These are phyloP conservation scores for Asterophora lycoperdoides DNA, from an alignment of 768 basidiomycete species.

Conservation along the genomic window DNA sequence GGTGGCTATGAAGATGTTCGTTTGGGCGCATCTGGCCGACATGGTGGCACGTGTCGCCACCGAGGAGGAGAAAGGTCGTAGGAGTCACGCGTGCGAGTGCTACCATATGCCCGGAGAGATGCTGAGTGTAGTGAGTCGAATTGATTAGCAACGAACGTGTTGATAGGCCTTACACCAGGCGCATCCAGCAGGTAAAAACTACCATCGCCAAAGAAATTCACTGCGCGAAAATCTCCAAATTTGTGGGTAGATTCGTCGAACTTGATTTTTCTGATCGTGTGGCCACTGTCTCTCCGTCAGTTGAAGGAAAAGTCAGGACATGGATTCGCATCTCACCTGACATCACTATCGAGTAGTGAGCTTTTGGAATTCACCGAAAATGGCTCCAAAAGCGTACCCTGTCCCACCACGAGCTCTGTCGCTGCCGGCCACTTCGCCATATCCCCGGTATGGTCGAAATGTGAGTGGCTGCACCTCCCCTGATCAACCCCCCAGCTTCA, in stretches of 20 bases:
- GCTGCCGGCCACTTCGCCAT: conserved; percentile 4
- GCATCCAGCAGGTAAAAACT: conserved; percentile 4
- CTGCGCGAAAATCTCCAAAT: conserved; percentile 3
- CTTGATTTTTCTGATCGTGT: background rate
- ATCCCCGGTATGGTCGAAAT: conserved; percentile 5
- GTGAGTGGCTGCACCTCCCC: background rate
- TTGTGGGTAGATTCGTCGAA: background rate
- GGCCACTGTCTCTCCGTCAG: background rate
- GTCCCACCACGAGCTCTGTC: conserved; percentile 1
- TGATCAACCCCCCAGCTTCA: background rate
- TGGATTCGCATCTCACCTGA: background rate
- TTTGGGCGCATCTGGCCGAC: conserved; percentile 1
- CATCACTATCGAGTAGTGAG: background rate
- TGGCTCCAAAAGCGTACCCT: background rate
- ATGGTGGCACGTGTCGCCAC: conserved; percentile 2
- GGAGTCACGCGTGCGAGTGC: conserved; percentile 1
- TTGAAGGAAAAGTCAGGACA: background rate
- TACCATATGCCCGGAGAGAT: conserved; percentile 1
- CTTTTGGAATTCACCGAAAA: background rate
- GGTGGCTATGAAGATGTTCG: background rate
- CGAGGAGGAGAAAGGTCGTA: background rate
- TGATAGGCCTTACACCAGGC: background rate
- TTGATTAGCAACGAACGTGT: background rate
- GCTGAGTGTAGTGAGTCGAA: background rate
- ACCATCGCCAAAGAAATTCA: conserved; percentile 2